These are phyloP conservation scores for Meripilus lineatus DNA, from an alignment of 1,284 basidiomycete species.

Conservation along the genomic window DNA sequence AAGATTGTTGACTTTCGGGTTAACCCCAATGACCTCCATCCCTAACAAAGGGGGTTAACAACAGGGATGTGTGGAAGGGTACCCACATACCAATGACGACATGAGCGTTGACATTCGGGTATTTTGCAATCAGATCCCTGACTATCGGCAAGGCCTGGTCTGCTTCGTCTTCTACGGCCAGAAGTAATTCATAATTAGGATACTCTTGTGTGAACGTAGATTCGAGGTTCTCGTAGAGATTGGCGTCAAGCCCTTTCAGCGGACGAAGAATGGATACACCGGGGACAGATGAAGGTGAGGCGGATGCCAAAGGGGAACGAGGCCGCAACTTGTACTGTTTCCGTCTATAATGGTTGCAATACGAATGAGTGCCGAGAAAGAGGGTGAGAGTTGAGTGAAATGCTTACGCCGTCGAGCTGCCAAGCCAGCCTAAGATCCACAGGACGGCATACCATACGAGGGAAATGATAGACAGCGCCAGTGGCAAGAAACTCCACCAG, in stretches of 20 bases:
- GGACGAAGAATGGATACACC: conserved; percentile 91
- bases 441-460: conserved; percentile 69
- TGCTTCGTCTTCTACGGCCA: conserved; percentile 76
- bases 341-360: conserved; percentile 44
- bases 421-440: conserved; percentile 75
- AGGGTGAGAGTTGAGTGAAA: conserved; percentile 6
- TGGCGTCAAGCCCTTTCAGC: conserved; percentile 88
- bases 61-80: conserved; percentile 8
- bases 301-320: conserved; percentile 57
- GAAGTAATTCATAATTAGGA: conserved; percentile 82
- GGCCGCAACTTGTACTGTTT: conserved; percentile 65
- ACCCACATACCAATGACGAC: conserved; percentile 71
- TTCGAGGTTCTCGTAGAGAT: conserved; percentile 91
- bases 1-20: conserved; percentile 98
- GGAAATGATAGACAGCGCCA: conserved; percentile 40
- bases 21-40: conserved; percentile 79
- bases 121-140: conserved; percentile 68
- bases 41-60: conserved; percentile 34
- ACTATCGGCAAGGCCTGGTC: conserved; percentile 85
- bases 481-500: too few species aligned
- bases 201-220: conserved; percentile 89
- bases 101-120: conserved; percentile 66
- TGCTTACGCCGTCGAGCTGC: conserved; percentile 76
- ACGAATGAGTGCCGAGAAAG: background rate
- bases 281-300: conserved; percentile 51